phyloP scores from a whole-genome alignment of 2,329 filamentous ascomycete genomes.

The Microdochium bolleyi region DNA sequence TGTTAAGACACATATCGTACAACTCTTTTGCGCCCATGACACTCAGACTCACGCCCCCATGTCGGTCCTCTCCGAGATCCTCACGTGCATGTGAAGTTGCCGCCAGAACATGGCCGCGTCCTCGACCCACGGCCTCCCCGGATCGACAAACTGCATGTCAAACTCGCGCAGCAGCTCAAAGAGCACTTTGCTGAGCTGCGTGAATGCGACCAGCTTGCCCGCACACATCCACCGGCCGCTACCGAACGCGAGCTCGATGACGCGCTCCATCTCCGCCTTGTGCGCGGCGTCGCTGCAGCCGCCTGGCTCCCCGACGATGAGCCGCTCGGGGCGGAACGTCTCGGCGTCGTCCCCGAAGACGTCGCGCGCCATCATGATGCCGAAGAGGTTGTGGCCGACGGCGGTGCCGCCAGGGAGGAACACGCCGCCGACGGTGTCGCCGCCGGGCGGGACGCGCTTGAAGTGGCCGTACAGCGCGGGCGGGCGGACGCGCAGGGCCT shows the following conservation, averaged over 20 bases:
- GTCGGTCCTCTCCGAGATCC: neutral
- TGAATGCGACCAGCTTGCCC: conserved; percentile 30
- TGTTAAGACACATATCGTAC: no score
- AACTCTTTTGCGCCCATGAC: no score
- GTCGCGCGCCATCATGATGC: conserved; percentile 22
- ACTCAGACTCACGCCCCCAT: no score
- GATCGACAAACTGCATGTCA: conserved; percentile 19
- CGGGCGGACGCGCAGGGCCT: conserved; percentile 26
- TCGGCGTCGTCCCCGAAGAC: conserved; percentile 26
- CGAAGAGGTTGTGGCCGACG: conserved; percentile 21
- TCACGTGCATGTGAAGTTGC: neutral
- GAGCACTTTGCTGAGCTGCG: conserved; percentile 33
- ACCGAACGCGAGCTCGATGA: conserved; percentile 29
- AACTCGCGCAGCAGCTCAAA: conserved; percentile 28
- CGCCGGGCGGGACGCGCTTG: conserved; percentile 17
- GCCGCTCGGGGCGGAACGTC: conserved; percentile 35
- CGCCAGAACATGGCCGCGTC: neutral
- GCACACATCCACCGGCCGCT: conserved; percentile 29
- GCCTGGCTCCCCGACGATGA: conserved; percentile 15
- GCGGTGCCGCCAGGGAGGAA: conserved; percentile 27
- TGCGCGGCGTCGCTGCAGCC: conserved; percentile 13
- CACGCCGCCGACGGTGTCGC: conserved; percentile 18
- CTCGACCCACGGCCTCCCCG: conserved; percentile 8
- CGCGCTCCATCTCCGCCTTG: conserved; percentile 21
- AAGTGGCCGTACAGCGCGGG: conserved; percentile 18